Conservation (phyloP, 345 rosid genomes). For the Nephelium lappaceum region DNA sequence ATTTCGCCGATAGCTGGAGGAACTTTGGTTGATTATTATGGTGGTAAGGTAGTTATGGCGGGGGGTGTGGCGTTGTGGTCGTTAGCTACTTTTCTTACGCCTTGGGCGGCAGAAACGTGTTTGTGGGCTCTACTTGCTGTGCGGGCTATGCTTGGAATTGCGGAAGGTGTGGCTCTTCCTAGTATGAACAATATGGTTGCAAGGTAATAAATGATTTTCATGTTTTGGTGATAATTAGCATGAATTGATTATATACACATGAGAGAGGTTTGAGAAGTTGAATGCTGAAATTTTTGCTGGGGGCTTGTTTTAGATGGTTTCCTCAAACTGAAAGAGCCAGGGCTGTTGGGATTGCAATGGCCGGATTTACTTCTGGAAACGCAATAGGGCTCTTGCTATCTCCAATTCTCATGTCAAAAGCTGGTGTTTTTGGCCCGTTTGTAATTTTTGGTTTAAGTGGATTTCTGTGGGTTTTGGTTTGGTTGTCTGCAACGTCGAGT, state of each 20-base stretch:
- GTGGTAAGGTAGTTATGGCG: conserved; percentile 91
- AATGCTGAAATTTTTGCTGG: conserved; percentile 38
- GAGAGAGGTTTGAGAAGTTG: conserved; percentile 19
- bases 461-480: conserved; percentile 90
- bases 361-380: conserved; percentile 91
- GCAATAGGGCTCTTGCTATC: conserved; percentile 83
- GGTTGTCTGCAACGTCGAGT: conserved; percentile 85
- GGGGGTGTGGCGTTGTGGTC: conserved; percentile 98
- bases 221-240: conserved; percentile 22
- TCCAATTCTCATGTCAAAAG: conserved; percentile 91
- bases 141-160: conserved; percentile 83
- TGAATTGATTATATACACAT: conserved; percentile 5
- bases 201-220: conserved; percentile 52
- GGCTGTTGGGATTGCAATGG: conserved; percentile 96
- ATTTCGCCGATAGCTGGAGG: conserved; percentile 94
- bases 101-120: conserved; percentile 96
- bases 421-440: conserved; percentile 89
- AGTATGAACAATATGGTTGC: conserved; percentile 98
- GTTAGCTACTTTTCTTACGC: conserved; percentile 84
- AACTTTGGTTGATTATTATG: conserved; percentile 85
- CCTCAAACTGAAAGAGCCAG: conserved; percentile 91
- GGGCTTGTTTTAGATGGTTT: conserved; percentile 78
- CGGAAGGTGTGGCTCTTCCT: conserved; percentile 99
- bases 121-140: conserved; percentile 66
- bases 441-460: conserved; percentile 92